Percentiles rank a stretch among this genome's conserved stretches.
Evolutionary conservation across 2,329 filamentous ascomycete species (phyloP).

Genomic region (Clathrospora elynae): DNA sequence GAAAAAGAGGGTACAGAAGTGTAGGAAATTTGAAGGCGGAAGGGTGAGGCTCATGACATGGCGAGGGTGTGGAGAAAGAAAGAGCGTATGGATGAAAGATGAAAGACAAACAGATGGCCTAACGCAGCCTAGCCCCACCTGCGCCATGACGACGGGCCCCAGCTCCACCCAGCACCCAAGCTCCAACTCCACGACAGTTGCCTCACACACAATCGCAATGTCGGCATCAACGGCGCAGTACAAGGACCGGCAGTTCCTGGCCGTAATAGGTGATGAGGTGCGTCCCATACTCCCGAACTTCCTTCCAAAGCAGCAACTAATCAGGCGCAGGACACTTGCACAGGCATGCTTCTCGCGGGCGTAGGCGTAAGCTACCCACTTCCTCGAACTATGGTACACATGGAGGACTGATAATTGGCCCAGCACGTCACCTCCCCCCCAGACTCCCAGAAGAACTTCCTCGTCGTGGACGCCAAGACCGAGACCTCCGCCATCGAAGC

Average conservation of each 20-base stretch:
- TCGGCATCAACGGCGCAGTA: constrained; percentile 64
- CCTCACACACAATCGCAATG: constrained; percentile 53
- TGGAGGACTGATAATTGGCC: constrained; percentile 8
- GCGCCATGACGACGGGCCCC: constrained; percentile 34
- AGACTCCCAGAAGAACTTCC: constrained; percentile 94
- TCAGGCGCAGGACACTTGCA: constrained; percentile 80
- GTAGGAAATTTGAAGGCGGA: not conserved
- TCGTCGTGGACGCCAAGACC: constrained; percentile 94
- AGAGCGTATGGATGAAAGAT: constrained; percentile 13
- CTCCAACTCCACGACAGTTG: constrained; percentile 28
- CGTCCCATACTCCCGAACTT: too few species aligned
- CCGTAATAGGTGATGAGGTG: constrained; percentile 97
- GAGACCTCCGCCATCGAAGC: constrained; percentile 85
- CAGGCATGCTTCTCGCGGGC: constrained; percentile 90
- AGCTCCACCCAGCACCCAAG: constrained; percentile 24
- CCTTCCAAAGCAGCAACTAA: too few species aligned
- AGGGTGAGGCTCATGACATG: constrained; percentile 32
- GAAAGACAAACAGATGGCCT: constrained; percentile 31
- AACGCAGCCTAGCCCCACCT: constrained; percentile 25
- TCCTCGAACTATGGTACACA: not conserved
- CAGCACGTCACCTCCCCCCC: constrained; percentile 90
- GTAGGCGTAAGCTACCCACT: constrained; percentile 73
- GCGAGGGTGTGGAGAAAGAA: constrained; percentile 16
- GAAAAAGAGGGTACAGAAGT: constrained; percentile 1
- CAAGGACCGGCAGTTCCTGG: constrained; percentile 90